Percentiles rank a stretch among this genome's conserved stretches.
Conservation (phyloP, 148 eudicot genomes). For the Limonium bicolor region DNA sequence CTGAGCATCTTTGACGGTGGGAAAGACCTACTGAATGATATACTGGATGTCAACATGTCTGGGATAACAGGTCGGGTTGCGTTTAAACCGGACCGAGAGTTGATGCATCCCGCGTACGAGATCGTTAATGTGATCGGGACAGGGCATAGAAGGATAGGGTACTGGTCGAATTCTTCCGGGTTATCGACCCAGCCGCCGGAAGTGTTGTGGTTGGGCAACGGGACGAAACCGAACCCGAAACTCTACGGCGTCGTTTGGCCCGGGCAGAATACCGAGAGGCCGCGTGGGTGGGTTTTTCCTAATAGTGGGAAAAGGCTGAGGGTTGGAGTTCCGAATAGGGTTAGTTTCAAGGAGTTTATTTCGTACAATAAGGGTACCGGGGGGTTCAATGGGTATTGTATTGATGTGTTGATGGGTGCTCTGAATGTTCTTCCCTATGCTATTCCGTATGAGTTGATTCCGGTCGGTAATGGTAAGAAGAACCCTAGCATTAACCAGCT, state of each 20-base stretch:
- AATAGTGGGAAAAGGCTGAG: slow-evolving; percentile 34
- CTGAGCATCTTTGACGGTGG: slow-evolving; percentile 30
- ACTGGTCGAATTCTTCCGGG: slow-evolving; percentile 30
- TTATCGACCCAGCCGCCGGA: slow-evolving; percentile 22
- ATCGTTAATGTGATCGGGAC: slow-evolving; percentile 25
- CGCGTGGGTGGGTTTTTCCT: slow-evolving; percentile 81
- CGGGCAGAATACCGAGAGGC: slow-evolving; percentile 35
- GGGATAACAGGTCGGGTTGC: slow-evolving; percentile 18
- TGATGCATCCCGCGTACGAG: slow-evolving; percentile 21
- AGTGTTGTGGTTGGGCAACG: too few species aligned
- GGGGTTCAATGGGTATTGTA: slow-evolving; percentile 48
- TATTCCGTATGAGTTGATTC: slow-evolving; percentile 43
- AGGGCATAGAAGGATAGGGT: slow-evolving; percentile 18
- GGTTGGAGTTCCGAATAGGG: slow-evolving; percentile 66
- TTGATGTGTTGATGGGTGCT: slow-evolving; percentile 64
- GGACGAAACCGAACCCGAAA: too few species aligned
- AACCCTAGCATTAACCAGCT: slow-evolving; percentile 52
- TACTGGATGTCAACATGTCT: slow-evolving; percentile 16
- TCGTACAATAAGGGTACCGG: slow-evolving; percentile 19
- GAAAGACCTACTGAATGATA: slow-evolving; percentile 9
- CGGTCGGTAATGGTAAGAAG: slow-evolving; percentile 37
- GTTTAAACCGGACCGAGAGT: slow-evolving; percentile 13
- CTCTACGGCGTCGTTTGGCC: slow-evolving; percentile 84
- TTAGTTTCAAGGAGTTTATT: slow-evolving; percentile 37
- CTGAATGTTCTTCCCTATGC: slow-evolving; percentile 57